Base-by-base conservation (phyloP, 495 filamentous ascomycete genomes). In the Aspergillus funiculosus region DNA sequence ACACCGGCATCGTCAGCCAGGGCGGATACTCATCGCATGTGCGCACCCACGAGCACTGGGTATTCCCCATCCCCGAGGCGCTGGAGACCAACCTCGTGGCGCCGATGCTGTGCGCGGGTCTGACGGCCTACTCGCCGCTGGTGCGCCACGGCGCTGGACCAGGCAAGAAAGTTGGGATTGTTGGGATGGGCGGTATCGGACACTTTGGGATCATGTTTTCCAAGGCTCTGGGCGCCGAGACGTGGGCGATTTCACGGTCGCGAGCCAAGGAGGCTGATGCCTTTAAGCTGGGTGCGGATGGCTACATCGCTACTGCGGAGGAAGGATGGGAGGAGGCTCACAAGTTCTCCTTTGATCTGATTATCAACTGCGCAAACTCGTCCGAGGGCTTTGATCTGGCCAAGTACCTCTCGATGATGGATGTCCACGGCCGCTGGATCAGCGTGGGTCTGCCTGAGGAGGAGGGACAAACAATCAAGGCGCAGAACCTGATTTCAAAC, bases 31-130 rank as follows among this genome's bases (percentile, higher is more conserved):
- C 78, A 0, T 80, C 77, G 36, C 81, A 90, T 53, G 75, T 87
- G 35, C 78, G 87, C 22, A 82, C 81, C 0, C 86, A 88, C 60
- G 79, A 88, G 39, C 26, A 56, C 48, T 56, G 42, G 42, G 52
- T 59, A 3, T 91, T 90, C 69, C 82, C 81, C 18, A 91, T 95
- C 48, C 89, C 90, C 13, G 82, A 86, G 13, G 74, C 70, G 4
- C 76, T 94, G 31, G 63, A 79, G 15, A 80, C 71, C 53, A 73
- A 73, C 30, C 58, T 79, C 22, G 87, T 83, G 1, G 89, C 89
- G 10, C 89, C 87, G 1, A 94, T 94, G 87, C 74, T 94, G 56
- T 95, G 89, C 61, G 89, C 87, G 25, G 89, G 89, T 32, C 64
- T 94, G 22, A 95, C 90, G 1, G 80, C 79, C 21, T 94, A 82